Conservation (phyloP, 2,329 filamentous ascomycete genomes). For the Pseudogymnoascus sp. region DNA sequence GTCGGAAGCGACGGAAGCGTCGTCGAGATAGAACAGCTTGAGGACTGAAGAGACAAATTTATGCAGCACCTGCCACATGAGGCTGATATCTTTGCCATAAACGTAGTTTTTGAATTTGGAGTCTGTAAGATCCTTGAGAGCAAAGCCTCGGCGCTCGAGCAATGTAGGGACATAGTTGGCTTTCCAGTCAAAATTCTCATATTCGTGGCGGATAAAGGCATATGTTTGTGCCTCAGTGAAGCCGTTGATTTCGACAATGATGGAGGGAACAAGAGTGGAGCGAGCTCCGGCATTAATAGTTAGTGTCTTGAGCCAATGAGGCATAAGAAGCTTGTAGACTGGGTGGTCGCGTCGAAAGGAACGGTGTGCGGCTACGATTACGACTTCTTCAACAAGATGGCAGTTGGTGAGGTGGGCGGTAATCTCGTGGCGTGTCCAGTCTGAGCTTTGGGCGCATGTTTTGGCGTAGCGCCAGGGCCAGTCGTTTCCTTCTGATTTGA, state of each 20-base stretch:
- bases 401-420: constrained; percentile 39
- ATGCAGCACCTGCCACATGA: constrained; percentile 38
- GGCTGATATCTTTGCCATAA: constrained; percentile 40
- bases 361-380: constrained; percentile 41
- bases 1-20: constrained; percentile 29
- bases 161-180: constrained; percentile 41
- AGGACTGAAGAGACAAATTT: constrained; percentile 37
- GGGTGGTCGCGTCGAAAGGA: constrained; percentile 36
- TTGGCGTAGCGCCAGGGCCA: constrained; percentile 49
- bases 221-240: constrained; percentile 33
- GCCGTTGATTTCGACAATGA: constrained; percentile 38
- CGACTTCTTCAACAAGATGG: constrained; percentile 41
- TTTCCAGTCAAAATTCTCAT: constrained; percentile 38
- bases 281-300: constrained; percentile 42
- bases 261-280: constrained; percentile 36
- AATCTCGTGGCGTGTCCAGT: constrained; percentile 44
- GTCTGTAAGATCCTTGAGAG: constrained; percentile 28
- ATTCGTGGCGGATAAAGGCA: constrained; percentile 34
- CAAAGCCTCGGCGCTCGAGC: constrained; percentile 38
- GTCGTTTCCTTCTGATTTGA: constrained; percentile 34
- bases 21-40: constrained; percentile 28
- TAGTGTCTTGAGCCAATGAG: constrained; percentile 45
- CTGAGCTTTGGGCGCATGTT: constrained; percentile 40
- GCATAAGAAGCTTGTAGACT: constrained; percentile 37
- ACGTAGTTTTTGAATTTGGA: constrained; percentile 41